phyloP scores from a whole-genome alignment of 2,329 filamentous ascomycete genomes.

The Blastomyces emzantsi region DNA sequence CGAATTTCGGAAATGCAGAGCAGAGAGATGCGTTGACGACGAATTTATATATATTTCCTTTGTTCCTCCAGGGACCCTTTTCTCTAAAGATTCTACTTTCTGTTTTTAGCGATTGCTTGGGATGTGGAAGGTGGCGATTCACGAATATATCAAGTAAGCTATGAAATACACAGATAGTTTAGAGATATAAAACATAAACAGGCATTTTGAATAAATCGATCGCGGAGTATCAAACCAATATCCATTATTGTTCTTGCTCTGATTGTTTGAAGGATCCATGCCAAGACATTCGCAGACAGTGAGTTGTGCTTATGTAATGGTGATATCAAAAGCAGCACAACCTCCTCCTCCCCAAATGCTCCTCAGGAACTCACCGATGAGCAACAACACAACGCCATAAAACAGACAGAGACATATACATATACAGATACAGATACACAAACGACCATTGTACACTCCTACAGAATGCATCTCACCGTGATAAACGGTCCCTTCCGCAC shows the following conservation, averaged over 20 bases:
- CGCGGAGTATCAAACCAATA: no score
- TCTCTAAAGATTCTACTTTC: background rate
- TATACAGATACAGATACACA: background rate
- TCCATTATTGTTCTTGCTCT: no score
- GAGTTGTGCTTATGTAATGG: background rate
- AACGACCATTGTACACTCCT: constrained; percentile 1
- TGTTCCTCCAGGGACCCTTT: no score
- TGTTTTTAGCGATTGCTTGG: background rate
- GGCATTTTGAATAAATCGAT: no score
- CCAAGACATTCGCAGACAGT: background rate
- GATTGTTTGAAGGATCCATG: background rate
- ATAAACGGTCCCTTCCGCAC: constrained; percentile 29
- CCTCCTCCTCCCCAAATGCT: background rate
- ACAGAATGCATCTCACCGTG: constrained; percentile 22
- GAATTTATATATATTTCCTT: no score
- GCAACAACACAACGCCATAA: background rate
- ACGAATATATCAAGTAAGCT: background rate
- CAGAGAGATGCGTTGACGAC: no score
- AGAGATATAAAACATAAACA: no score
- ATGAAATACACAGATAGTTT: background rate
- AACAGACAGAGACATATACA: background rate
- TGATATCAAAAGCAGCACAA: background rate
- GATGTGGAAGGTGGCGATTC: background rate
- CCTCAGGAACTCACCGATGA: background rate
- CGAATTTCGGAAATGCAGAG: background rate